Evolutionary conservation across 2,329 filamentous ascomycete genomes (phyloP).

Genomic region (Paraphaeosphaeria minitans): DNA sequence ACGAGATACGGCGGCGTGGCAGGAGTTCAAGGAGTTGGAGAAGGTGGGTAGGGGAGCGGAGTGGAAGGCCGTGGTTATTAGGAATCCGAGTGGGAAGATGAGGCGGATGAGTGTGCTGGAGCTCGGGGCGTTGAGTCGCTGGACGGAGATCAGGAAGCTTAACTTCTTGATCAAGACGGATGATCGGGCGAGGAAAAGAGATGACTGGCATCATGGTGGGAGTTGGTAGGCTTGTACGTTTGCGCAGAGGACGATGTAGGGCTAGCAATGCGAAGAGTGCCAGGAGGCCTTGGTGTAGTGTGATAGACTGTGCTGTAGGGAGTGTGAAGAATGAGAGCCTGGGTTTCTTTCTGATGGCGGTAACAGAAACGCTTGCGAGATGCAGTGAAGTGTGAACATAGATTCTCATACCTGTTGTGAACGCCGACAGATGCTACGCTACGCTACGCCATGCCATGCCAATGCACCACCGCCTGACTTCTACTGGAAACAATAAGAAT

Average conservation of each 20-base stretch:
- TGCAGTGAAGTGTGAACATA: not conserved
- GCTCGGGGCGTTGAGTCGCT: conserved; percentile 69
- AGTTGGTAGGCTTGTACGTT: not conserved
- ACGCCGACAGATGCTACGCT: not conserved
- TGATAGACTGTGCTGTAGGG: not conserved
- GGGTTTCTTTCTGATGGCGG: not conserved
- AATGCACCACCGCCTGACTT: not conserved
- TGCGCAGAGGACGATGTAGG: not conserved
- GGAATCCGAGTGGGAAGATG: conserved; percentile 71
- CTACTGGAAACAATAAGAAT: not conserved
- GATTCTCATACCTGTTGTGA: not conserved
- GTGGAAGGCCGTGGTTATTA: conserved; percentile 73
- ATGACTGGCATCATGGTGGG: conserved; percentile 12
- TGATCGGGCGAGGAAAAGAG: conserved; percentile 9
- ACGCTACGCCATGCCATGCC: not conserved
- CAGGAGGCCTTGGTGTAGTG: not conserved
- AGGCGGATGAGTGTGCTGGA: conserved; percentile 75
- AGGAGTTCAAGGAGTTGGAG: conserved; percentile 47
- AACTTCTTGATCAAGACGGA: conserved; percentile 47
- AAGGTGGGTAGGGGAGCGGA: conserved; percentile 52
- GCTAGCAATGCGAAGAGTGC: not conserved
- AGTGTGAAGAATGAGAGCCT: not conserved
- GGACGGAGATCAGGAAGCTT: conserved; percentile 69
- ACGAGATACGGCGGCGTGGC: conserved; percentile 38
- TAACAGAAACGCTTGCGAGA: not conserved